Percentiles rank a stretch among this genome's conserved stretches.
Conservation (phyloP, 2,329 filamentous ascomycete species). For the Colletotrichum siamense region DNA sequence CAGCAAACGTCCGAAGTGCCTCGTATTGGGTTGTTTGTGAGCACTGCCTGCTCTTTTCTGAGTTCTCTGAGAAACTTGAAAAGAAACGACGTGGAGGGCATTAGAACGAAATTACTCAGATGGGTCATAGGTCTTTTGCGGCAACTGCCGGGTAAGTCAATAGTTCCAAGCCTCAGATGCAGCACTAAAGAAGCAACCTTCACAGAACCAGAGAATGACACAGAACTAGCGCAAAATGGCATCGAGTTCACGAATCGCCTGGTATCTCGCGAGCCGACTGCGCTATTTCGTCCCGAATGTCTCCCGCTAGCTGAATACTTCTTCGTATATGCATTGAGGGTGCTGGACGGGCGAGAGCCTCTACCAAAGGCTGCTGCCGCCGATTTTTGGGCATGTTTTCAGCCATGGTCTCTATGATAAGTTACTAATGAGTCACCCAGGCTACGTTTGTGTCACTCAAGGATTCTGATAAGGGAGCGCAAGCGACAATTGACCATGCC, state of each 20-base stretch:
- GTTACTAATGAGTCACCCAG: constrained; percentile 37
- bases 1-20: constrained; percentile 65
- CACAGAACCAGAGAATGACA: constrained; percentile 65
- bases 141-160: constrained; percentile 60
- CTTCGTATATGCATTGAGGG: constrained; percentile 74
- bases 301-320: constrained; percentile 66
- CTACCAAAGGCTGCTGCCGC: constrained; percentile 77
- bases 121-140: constrained; percentile 70
- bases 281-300: constrained; percentile 65
- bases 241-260: constrained; percentile 75
- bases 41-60: constrained; percentile 74
- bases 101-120: constrained; percentile 58
- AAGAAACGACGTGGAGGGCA: constrained; percentile 47
- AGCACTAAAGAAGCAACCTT: constrained; percentile 12
- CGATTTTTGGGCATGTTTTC: constrained; percentile 72
- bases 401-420: no score
- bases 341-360: constrained; percentile 74
- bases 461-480: constrained; percentile 44
- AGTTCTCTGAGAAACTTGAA: constrained; percentile 59
- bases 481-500: constrained; percentile 51
- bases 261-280: constrained; percentile 63
- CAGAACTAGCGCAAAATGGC: constrained; percentile 74
- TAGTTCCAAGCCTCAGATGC: neutral
- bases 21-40: constrained; percentile 71
- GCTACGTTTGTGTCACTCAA: constrained; percentile 57